Evolutionary conservation across 1,139 yeast genomes (phyloP), one percentile per base, ranked within the genome.

Genomic region (Kodamaea ohmeri): DNA sequence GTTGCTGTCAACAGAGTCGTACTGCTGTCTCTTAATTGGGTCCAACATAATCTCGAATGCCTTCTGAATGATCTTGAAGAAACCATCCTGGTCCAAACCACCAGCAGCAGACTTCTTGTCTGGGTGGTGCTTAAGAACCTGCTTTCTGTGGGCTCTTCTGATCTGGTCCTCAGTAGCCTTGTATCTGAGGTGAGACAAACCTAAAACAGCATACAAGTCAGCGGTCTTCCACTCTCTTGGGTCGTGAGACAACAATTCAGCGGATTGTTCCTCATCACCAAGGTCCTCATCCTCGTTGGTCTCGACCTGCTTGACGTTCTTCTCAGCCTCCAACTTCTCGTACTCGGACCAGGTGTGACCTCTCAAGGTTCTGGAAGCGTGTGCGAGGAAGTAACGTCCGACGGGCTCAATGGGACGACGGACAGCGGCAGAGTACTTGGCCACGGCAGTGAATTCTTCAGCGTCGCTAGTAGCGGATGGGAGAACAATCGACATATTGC

Each of bases 261-360:
- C 90, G 50, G 79, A 83, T 60, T 87, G 95, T 37, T 82, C 83
- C 51, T 84, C 86, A 48, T 78, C 77, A 38, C 85, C 89, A 51
- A 80, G 76, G 52, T 81, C 87, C 40, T 80, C 94, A 47, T 81
- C 89, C 51, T 70, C 75, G 52, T 73, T 68, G 50, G 78, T 83
- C 56, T 86, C 95, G 44, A 82, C 78, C 46, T 69, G 69, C 56
- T 78, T 76, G 56, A 87, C 96, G 64, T 87, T 87, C 67, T 80
- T 83, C 62, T 83, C 95, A 45, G 96, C 97, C 73, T 90, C 95
- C 53, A 89, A 72, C 63, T 85, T 83, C 70, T 92, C 98, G 58
- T 79, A 92, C 67, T 94, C 97, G 38, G 97, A 88, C 96, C 97
- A 92, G 42, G 97, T 88, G 70, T 95, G 96, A 64, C 96, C 96